Base-by-base conservation (phyloP, 345 rosid genomes). In the Anacardium occidentale region DNA sequence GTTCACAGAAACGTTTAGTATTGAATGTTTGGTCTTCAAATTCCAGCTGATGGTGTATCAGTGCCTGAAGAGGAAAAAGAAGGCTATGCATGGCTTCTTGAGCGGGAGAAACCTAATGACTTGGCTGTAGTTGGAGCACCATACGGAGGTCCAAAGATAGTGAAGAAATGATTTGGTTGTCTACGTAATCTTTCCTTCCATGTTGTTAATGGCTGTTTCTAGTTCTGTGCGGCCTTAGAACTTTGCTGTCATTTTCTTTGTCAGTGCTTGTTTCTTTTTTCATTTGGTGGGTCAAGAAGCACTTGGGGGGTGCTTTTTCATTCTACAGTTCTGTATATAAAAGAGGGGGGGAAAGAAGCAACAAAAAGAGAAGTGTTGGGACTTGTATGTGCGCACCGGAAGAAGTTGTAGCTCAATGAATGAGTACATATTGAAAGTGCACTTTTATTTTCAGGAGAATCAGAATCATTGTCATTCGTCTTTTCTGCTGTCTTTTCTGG, bases 81-180 rank as follows among this genome's bases (percentile, higher is more conserved):
- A 75, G 72, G 81, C 10, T 60, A 80, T 75, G 94, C 91, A 13
- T 93, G 98, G 98, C 92, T 95, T 29, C 81, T 82, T 64, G 93
- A 93, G 77, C 83, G 85, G 77, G 86, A 79, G 62, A 78, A 69
- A 2, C 96, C 92, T 2, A 84, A 79, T 22, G 97, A 87, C 21
- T 82, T 85, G 53, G 47, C 64, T 15, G 85, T 90, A n/a, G 82
- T 77, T 21, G 84, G 85, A 66, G 83, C 83, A 2, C 0, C 17
- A 55, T 92, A 95, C 79, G 40, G 53, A 40, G 96, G 92, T 26
- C 96, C 96, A 2, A 63, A n/a, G 61, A 83, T 90, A 20, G 79
- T 70, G 71, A 84, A 77, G 58, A 51, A 73, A 9, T 89, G 81
- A 87, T 51, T 63, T 24, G 48, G 32, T 40, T 56, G 21, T 64